Evolutionary conservation across 2,329 filamentous ascomycete species (phyloP), one percentile per base, ranked within the genome.

Genomic region (Neonectria coccinea): DNA sequence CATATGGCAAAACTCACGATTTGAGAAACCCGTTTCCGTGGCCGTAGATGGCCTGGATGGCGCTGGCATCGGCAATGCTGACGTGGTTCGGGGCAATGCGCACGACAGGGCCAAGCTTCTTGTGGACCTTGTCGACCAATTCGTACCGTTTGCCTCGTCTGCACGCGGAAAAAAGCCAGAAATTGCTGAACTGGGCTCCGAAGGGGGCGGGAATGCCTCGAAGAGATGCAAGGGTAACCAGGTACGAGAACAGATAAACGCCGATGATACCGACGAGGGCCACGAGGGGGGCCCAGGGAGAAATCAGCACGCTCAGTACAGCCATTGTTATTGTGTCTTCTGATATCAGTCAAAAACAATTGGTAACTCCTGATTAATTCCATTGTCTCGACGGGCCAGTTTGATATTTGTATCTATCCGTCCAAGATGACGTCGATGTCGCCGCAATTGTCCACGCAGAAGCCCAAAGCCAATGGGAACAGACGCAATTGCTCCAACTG

Each of bases 51-150:
- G 84, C 79, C 14, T 86, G 85, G 62, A 97, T 94, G 2, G 92
- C 93, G 41, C 85, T 85, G 22, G 92, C 90, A 75, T 97, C 92
- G 54, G 91, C 92, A 59, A 97, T 82, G 62, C 91, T 94, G 74
- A 97, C 85, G 74, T 97, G 94, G 74, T 94, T 88, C 2, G 94
- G 94, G 73, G 93, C 91, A 70, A 97, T 91, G 45, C 94, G 87
- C 25, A 97, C 91, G 2, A 97, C 78, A 31, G 89, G 89, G 16
- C 94, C 94, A 54, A 91, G 81, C 73, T 89, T 91, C 81, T 91
- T 87, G 78, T 97, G 94, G 4, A 88, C 85, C 27, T 89, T 78
- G 71, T 97, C 85, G 16, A 97, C 89, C 6, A 84, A 80, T 29
- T 81, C 70, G 70, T 87, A 93, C 1, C 91, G 84, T 48, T 84